These are phyloP conservation scores for Penicillium glabrum DNA, from an alignment of 2,329 filamentous ascomycete genomes.

Conservation along the genomic window DNA sequence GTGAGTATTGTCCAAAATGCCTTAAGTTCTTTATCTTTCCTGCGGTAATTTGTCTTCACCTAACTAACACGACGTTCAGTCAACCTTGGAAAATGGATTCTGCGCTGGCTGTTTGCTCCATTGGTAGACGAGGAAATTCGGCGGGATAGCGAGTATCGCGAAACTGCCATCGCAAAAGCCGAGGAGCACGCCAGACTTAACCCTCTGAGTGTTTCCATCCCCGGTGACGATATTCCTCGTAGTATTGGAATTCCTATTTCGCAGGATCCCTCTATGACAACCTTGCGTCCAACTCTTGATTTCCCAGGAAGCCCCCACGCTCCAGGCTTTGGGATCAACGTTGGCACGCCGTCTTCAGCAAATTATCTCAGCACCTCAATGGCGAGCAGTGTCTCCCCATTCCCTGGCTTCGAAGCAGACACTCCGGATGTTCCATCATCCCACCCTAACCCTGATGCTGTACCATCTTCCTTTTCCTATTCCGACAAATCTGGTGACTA, in stretches of 20 bases:
- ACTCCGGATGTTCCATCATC: slow-evolving; percentile 48
- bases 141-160: slow-evolving; percentile 73
- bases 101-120: slow-evolving; percentile 86
- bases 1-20: slow-evolving; percentile 50
- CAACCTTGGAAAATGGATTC: slow-evolving; percentile 94
- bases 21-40: not conserved
- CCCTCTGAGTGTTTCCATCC: slow-evolving; percentile 59
- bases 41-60: not conserved
- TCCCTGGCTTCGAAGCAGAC: slow-evolving; percentile 28
- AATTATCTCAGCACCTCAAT: slow-evolving; percentile 30
- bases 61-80: slow-evolving; percentile 53
- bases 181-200: slow-evolving; percentile 60
- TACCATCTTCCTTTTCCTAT: slow-evolving; percentile 58
- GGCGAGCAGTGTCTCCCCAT: slow-evolving; percentile 30
- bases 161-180: slow-evolving; percentile 63
- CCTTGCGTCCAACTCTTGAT: slow-evolving; percentile 63
- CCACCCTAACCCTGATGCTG: slow-evolving; percentile 46
- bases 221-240: slow-evolving; percentile 50
- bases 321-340: slow-evolving; percentile 74
- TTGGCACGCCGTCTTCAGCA: slow-evolving; percentile 51
- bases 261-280: slow-evolving; percentile 45
- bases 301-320: slow-evolving; percentile 63
- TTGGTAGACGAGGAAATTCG: slow-evolving; percentile 88
- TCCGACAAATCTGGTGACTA: slow-evolving; percentile 69
- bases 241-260: slow-evolving; percentile 29